phyloP scores from a whole-genome alignment of 148 eudicot genomes.

The Mesembryanthemum crystallinum region DNA sequence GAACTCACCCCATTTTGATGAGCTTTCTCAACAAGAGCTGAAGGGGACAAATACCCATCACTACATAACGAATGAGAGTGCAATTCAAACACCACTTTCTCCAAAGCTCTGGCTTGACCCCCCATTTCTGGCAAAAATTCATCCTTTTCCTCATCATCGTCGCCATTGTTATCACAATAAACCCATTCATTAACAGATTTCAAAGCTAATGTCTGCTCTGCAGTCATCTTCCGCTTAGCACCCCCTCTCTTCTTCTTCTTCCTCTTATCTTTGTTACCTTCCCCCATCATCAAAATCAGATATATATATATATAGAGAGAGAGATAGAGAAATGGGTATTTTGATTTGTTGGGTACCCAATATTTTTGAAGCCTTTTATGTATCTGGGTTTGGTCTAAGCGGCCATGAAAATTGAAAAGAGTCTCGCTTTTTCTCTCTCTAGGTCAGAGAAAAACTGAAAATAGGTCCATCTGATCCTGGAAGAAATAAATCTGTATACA shows the following conservation, averaged over 20 bases:
- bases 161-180: constrained; percentile 28
- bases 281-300: constrained; percentile 18
- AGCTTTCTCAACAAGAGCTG: constrained; percentile 86
- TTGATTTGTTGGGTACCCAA: background rate
- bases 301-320: background rate
- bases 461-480: background rate
- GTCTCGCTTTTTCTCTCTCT: background rate
- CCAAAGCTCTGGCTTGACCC: constrained; percentile 37
- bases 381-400: constrained; percentile 9
- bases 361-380: background rate
- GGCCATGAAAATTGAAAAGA: constrained; percentile 2
- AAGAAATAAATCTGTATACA: background rate
- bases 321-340: background rate
- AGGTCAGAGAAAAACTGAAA: constrained; percentile 3
- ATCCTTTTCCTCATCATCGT: constrained; percentile 28
- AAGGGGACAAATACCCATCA: constrained; percentile 92
- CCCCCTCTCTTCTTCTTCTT: constrained; percentile 78
- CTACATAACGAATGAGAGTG: constrained; percentile 86
- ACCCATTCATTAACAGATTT: constrained; percentile 75
- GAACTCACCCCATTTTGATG: constrained; percentile 80
- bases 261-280: constrained; percentile 31
- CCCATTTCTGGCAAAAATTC: constrained; percentile 49
- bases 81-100: constrained; percentile 76
- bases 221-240: constrained; percentile 59
- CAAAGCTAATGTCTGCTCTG: constrained; percentile 66